A percentile compares a stretch with the other conserved stretches of the same genome.
Evolutionary conservation across 2,329 filamentous ascomycete genomes (phyloP).

Genomic region (Stenocarpella maydis): DNA sequence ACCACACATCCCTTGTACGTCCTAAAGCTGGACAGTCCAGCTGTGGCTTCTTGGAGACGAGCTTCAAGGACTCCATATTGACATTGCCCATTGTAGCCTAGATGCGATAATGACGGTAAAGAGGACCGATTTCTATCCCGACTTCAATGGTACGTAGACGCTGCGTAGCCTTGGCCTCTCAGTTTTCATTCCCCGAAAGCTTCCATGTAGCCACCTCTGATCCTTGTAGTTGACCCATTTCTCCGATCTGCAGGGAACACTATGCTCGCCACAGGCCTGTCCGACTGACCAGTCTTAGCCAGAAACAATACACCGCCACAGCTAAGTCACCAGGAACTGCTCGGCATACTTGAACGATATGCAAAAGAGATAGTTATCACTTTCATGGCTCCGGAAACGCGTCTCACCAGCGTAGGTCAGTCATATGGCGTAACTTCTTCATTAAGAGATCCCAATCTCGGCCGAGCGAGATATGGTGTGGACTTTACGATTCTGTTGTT

Average conservation of each 20-base stretch:
- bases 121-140: background rate
- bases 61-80: background rate
- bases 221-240: background rate
- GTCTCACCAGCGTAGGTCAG: background rate
- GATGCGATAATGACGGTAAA: background rate
- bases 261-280: background rate
- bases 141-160: background rate
- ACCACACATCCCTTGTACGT: conserved; percentile 11
- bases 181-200: no score
- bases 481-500: background rate
- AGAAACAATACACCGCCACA: background rate
- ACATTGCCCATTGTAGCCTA: background rate
- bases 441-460: background rate
- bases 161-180: no score
- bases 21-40: background rate
- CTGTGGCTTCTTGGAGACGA: background rate
- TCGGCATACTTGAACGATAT: background rate
- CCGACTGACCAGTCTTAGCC: background rate
- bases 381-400: background rate
- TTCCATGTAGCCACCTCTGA: background rate
- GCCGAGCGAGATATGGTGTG: no score
- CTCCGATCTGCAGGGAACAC: background rate
- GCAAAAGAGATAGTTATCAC: background rate
- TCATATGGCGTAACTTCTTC: background rate
- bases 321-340: background rate